Evolutionary conservation across 192 early-diverging fungal species (phyloP).

Genomic region (Phlyctochytrium arcticum): DNA sequence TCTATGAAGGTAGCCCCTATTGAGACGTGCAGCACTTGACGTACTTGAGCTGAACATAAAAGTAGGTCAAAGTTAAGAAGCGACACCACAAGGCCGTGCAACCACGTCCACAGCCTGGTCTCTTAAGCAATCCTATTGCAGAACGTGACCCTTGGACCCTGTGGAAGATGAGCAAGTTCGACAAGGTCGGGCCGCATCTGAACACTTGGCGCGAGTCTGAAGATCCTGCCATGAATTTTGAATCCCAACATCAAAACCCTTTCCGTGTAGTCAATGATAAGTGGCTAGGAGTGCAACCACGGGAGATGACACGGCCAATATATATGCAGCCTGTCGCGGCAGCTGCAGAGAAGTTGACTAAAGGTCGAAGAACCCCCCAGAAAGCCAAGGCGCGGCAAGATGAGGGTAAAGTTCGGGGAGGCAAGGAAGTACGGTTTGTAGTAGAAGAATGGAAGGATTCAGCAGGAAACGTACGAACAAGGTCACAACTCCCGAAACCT

Average conservation of each 20-base stretch:
- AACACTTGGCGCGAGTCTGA: constrained; percentile 7
- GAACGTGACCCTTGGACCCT: constrained; percentile 39
- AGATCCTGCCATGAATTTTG: constrained; percentile 20
- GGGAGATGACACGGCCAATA: constrained; percentile 13
- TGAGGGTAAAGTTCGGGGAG: not conserved
- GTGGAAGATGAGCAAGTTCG: constrained; percentile 53
- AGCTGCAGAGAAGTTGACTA: not conserved
- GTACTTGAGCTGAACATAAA: not conserved
- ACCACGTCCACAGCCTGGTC: not conserved
- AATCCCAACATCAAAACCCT: not conserved
- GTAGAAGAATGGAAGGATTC: not conserved
- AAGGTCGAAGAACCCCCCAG: not conserved
- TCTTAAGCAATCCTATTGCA: not conserved
- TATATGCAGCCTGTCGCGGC: constrained; percentile 13
- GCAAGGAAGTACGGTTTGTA: not conserved
- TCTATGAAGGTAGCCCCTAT: not conserved
- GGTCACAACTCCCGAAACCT: not conserved
- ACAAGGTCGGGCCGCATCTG: constrained; percentile 34
- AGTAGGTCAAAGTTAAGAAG: not conserved
- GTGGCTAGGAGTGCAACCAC: constrained; percentile 23
- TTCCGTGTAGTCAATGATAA: constrained; percentile 22
- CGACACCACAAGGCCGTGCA: not conserved
- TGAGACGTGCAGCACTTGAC: not conserved
- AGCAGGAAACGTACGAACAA: not conserved
- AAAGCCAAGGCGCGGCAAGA: not conserved